Evolutionary conservation across 495 filamentous ascomycete species (phyloP), one percentile per base, ranked within the genome.

Genomic region (Aspergillus bertholletiae): DNA sequence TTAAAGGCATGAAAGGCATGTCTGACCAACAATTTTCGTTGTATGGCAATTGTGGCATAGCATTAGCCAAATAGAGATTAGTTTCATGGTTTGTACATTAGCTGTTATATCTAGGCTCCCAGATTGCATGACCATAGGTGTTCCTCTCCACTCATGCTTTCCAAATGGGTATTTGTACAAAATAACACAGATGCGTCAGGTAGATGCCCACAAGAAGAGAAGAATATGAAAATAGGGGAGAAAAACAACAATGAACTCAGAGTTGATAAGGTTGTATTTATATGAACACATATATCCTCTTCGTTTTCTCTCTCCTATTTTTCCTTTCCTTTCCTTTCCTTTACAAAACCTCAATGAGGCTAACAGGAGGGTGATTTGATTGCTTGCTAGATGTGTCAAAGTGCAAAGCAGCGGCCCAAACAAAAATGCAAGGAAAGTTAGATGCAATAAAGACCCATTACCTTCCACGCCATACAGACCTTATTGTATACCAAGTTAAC

Each of bases 81-180:
- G 52, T 55, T 49, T 50, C 34, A 53, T 47, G 47, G 49, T 53
- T 39, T 46, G 59, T 28, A 28, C 26, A 28, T 67, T 73, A 70
- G 56, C 55, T 63, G 65, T 63, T 66, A 68, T 60, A 72, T 66
- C 59, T 71, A 68, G 39, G 67, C 63, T 55, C 58, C 20, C 12
- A 50, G 49, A 56, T 54, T 53, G 55, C 51, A 55, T 37, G n/a
- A 18, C 35, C 43, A 39, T 39, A 48, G 55, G 39, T 53, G 4
- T 54, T 55, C 46, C 51, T 63, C 60, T 63, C 65, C 64, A 59
- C 63, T 70, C 65, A 24, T n/a, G 43, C 21, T 62, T 55, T 64
- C 34, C 20, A 49, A 51, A 49, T 28, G 56, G 51, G 56, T 57
- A 59, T 59, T 51, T 40, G 7, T 40, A 40, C 26, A 51, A 24